Conservation (phyloP, 345 rosid genomes). For the Syzygium aqueum region DNA sequence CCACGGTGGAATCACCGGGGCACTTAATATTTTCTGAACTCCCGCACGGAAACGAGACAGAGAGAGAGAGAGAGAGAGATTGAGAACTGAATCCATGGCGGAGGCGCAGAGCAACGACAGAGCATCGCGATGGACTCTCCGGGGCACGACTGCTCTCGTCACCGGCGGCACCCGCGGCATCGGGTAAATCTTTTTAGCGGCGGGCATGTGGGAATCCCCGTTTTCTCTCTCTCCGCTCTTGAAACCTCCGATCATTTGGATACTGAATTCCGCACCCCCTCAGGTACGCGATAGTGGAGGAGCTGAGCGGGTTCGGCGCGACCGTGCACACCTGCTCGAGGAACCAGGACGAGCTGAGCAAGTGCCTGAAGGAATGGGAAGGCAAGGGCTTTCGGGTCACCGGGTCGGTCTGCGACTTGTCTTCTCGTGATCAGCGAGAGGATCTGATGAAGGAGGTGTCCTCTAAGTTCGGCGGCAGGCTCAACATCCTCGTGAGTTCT, state of each 20-base stretch:
- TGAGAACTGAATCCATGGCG: background rate
- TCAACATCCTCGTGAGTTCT: constrained; percentile 50
- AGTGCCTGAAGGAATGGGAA: constrained; percentile 53
- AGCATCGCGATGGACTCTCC: constrained; percentile 51
- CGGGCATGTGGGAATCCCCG: background rate
- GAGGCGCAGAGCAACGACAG: constrained; percentile 17
- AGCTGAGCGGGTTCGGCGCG: constrained; percentile 67
- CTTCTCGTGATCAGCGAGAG: constrained; percentile 41
- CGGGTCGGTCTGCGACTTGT: constrained; percentile 72
- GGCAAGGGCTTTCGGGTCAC: constrained; percentile 44
- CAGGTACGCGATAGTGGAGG: constrained; percentile 69
- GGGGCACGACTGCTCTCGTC: constrained; percentile 63
- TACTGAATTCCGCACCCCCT: background rate
- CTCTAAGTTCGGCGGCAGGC: constrained; percentile 39
- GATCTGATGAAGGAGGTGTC: constrained; percentile 44
- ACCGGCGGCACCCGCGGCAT: constrained; percentile 94
- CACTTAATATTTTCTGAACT: no score
- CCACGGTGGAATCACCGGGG: no score
- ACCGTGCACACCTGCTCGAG: constrained; percentile 71
- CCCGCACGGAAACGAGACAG: background rate
- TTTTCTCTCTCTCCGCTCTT: background rate
- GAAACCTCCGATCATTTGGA: background rate
- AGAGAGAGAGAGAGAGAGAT: background rate
- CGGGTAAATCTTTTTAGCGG: constrained; percentile 27
- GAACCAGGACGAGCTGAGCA: constrained; percentile 46